These are phyloP conservation scores for Aspergillus ochraceoroseus DNA, from an alignment of 2,329 filamentous ascomycete genomes.

Conservation along the genomic window DNA sequence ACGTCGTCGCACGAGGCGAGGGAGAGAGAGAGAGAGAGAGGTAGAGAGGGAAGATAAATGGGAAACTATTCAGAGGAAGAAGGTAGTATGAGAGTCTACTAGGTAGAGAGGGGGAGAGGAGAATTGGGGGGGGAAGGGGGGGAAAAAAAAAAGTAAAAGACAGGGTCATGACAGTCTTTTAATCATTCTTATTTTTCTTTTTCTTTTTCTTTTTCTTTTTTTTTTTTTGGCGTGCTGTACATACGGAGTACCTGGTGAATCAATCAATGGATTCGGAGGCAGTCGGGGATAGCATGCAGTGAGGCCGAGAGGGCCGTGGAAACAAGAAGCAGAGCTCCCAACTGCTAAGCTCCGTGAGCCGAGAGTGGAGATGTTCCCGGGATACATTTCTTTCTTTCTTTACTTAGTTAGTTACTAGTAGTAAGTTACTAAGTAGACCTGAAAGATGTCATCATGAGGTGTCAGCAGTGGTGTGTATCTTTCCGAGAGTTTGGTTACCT, in stretches of 20 bases:
- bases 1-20: neutral
- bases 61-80: constrained; percentile 1
- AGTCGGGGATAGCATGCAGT: constrained; percentile 27
- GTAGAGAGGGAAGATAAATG: neutral
- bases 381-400: constrained; percentile 6
- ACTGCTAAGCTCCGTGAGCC: constrained; percentile 19
- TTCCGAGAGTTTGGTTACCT: too few relatives aligned
- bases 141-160: constrained; percentile 3
- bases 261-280: constrained; percentile 25
- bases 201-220: constrained; percentile 8
- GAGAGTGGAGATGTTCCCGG: constrained; percentile 12
- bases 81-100: too few relatives aligned
- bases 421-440: too few relatives aligned
- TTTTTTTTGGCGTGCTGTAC: too few relatives aligned
- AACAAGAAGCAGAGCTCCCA: constrained; percentile 20
- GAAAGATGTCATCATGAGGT: too few relatives aligned
- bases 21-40: neutral
- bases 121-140: constrained; percentile 3
- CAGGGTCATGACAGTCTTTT: constrained; percentile 16
- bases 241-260: too few relatives aligned
- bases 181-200: constrained; percentile 17
- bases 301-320: constrained; percentile 10
- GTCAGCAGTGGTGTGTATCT: too few relatives aligned
- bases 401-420: too few relatives aligned
- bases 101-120: neutral